These are phyloP conservation scores for Theobroma grandiflorum DNA, from an alignment of 441 rosid genomes.

Conservation along the genomic window DNA sequence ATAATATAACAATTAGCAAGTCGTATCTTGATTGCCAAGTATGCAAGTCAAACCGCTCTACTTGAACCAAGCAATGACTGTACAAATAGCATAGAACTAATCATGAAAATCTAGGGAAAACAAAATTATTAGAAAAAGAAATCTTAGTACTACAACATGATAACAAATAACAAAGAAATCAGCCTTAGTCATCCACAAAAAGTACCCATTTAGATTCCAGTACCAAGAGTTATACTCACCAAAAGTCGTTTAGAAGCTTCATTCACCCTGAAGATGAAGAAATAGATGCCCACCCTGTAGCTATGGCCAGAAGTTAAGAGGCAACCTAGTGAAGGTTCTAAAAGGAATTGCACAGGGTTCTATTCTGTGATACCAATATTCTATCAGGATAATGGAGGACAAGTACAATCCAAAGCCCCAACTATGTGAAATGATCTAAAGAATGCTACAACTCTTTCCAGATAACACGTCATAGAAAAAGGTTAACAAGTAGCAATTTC, in stretches of 20 bases:
- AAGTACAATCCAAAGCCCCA: no score
- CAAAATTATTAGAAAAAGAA: background rate
- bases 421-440: no score
- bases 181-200: no score
- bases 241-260: background rate
- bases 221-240: background rate
- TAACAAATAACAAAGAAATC: background rate
- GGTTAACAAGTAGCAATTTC: no score
- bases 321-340: background rate
- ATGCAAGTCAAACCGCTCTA: background rate
- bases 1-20: background rate
- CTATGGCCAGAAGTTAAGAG: background rate
- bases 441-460: no score
- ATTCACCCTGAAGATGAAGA: background rate
- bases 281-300: background rate
- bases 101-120: background rate
- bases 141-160: background rate
- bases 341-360: background rate
- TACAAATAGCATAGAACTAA: background rate
- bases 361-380: background rate
- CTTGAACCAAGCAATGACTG: slow-evolving; percentile 11
- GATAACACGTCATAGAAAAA: no score
- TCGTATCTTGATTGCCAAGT: background rate
- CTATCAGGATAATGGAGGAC: no score
- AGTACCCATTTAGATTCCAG: background rate